Evolutionary conservation across 2,329 filamentous ascomycete species (phyloP).

Genomic region (Metarhizium brunneum): DNA sequence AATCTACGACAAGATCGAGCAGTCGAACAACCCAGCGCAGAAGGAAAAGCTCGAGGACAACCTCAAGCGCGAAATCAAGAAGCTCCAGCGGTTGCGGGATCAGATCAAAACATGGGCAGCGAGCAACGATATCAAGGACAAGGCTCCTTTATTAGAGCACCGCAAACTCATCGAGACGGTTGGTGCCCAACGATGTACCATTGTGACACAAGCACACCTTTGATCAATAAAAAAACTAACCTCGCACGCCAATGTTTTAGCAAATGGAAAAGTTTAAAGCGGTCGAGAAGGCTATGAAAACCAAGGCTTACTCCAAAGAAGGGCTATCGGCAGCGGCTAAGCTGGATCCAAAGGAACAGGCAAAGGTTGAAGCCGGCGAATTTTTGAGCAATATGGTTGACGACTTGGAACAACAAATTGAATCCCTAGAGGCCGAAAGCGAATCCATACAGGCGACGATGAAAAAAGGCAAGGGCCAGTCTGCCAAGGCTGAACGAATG

Average conservation of each 20-base stretch:
- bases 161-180: slow-evolving; percentile 97
- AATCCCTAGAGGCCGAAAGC: slow-evolving; percentile 81
- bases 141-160: slow-evolving; percentile 87
- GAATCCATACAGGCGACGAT: slow-evolving; percentile 78
- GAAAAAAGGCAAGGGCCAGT: slow-evolving; percentile 91
- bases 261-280: slow-evolving; percentile 99
- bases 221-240: not conserved
- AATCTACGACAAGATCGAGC: slow-evolving; percentile 97
- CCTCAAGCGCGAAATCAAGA: slow-evolving; percentile 99
- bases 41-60: slow-evolving; percentile 98
- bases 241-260: slow-evolving; percentile 33
- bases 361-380: slow-evolving; percentile 79
- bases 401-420: slow-evolving; percentile 88
- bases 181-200: slow-evolving; percentile 25
- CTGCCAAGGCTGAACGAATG: slow-evolving; percentile 75
- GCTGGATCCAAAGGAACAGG: slow-evolving; percentile 94
- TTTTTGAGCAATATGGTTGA: slow-evolving; percentile 85
- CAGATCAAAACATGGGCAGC: slow-evolving; percentile 99
- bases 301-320: slow-evolving; percentile 98
- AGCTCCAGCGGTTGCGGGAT: slow-evolving; percentile 91
- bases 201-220: not conserved
- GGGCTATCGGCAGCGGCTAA: slow-evolving; percentile 85
- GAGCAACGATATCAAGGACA: slow-evolving; percentile 99
- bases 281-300: slow-evolving; percentile 99
- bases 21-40: slow-evolving; percentile 84